phyloP scores from a whole-genome alignment of 2,329 filamentous ascomycete genomes.

The Botryotinia calthae region DNA sequence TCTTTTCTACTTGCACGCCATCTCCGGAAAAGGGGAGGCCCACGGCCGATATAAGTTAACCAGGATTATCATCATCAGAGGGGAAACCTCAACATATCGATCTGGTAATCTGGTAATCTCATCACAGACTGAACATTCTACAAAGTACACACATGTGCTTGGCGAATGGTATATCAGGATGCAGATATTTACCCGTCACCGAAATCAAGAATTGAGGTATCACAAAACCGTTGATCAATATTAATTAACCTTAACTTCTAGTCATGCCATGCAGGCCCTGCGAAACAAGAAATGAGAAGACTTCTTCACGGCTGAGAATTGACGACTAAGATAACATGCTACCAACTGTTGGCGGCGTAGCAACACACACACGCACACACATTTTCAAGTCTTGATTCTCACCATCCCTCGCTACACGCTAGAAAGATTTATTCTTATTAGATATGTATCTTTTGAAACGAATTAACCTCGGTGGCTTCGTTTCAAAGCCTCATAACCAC shows the following conservation, averaged over 20 bases:
- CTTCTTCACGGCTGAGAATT: not conserved
- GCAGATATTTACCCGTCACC: not conserved
- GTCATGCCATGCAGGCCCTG: not conserved
- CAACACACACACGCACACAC: not conserved
- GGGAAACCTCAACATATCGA: not conserved
- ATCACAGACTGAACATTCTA: not conserved
- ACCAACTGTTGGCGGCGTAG: slow-evolving; percentile 7
- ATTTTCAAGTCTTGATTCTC: not conserved
- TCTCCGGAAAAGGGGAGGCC: not conserved
- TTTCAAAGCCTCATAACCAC: not conserved
- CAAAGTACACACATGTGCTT: not conserved
- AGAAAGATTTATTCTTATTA: not conserved
- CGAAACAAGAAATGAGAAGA: not conserved
- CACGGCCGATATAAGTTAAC: not conserved
- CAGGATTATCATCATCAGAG: not conserved
- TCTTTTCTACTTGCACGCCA: not conserved
- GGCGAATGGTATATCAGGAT: not conserved
- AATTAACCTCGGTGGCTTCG: not conserved
- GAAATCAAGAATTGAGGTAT: not conserved
- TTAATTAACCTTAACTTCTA: not conserved
- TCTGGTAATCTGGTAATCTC: not conserved
- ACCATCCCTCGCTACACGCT: not conserved
- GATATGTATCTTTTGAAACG: not conserved
- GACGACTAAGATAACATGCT: not conserved
- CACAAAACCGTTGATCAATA: not conserved